These are phyloP conservation scores for Ceratocystis alfenasii DNA, from an alignment of 2,329 filamentous ascomycete species.

Conservation along the genomic window DNA sequence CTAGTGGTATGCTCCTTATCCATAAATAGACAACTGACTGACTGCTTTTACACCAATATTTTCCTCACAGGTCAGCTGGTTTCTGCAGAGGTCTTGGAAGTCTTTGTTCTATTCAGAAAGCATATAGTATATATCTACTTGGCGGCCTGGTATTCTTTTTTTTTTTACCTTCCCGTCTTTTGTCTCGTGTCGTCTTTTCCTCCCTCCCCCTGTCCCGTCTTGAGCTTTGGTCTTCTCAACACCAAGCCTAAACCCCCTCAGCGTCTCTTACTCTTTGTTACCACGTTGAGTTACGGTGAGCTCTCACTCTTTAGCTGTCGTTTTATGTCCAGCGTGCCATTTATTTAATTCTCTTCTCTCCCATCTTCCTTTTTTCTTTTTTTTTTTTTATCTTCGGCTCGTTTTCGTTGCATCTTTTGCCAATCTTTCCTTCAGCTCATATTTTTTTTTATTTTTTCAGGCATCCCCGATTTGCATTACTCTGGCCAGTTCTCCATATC, in stretches of 20 bases:
- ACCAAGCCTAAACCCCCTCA: slow-evolving; percentile 20
- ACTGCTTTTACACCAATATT: neutral
- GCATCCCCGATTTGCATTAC: slow-evolving; percentile 3
- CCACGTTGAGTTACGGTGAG: slow-evolving; percentile 17
- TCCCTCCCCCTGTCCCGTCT: slow-evolving; percentile 18
- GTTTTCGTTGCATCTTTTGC: slow-evolving; percentile 20
- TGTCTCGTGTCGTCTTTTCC: slow-evolving; percentile 22
- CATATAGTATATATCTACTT: neutral
- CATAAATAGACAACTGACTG: neutral
- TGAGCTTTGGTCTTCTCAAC: slow-evolving; percentile 22
- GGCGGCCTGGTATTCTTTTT: neutral
- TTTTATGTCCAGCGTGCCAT: neutral
- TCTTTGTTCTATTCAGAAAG: neutral
- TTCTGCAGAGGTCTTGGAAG: slow-evolving; percentile 54
- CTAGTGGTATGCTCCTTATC: neutral
- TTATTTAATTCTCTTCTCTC: slow-evolving; percentile 17
- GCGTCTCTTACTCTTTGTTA: slow-evolving; percentile 16
- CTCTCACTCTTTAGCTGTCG: neutral
- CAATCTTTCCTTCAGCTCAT: slow-evolving; percentile 13
- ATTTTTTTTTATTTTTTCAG: neutral
- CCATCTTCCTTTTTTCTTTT: slow-evolving; percentile 3
- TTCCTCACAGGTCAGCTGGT: slow-evolving; percentile 64
- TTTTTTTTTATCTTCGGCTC: slow-evolving; percentile 25
- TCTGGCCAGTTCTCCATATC: slow-evolving; percentile 2
- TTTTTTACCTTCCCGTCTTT: slow-evolving; percentile 19